Evolutionary conservation across 2,329 filamentous ascomycete species (phyloP), one percentile per base, ranked within the genome.

Genomic region (Rutstroemia sp.): DNA sequence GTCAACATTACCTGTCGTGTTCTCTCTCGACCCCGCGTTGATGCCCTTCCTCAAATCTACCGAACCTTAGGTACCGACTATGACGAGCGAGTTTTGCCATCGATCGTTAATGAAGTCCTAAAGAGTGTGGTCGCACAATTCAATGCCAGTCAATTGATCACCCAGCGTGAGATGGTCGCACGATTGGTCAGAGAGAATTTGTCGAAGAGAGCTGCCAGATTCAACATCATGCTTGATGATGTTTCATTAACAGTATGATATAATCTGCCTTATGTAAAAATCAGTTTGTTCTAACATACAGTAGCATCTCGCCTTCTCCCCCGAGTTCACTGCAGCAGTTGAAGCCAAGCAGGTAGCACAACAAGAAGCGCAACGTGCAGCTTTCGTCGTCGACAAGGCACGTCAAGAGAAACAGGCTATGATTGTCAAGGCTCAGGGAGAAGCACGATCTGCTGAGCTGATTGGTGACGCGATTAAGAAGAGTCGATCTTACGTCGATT

Each of bases 1-100:
- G 94, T 97, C 71, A 99, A 99, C 82, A 97, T 99, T 72, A 99
- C 92, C 70, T 99, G 94, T 76, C 92, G 94, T 89, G 94, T 99
- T 58, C 88, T 99, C 53, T 96, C 92, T 58, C 81, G 91, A 67
- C 94, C 94, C 56, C 84, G 91, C 57, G 78, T 99, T 68, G 84
- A 89, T 63, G 88, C 92, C 34, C 83, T 99, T 44, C 94, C 94
- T 17, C 90, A 96, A 76, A 99, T 99, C 69, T 99, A 97, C 81
- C 83, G 94, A 64, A 99, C 94, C 1, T 81, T 99, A 38, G 94
- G 94, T 54, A 86, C 86, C 56, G 94, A 99, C 75, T 99, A 97
- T 71, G 94, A 99, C 68, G 94, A 99, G 82, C 82, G 94, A 59
- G 91, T 99, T 44, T 79, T 99, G 61, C 94, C 94, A 6, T 96